These are phyloP conservation scores for Leptographium lundbergii DNA, from an alignment of 2,329 filamentous ascomycete species.

Conservation along the genomic window DNA sequence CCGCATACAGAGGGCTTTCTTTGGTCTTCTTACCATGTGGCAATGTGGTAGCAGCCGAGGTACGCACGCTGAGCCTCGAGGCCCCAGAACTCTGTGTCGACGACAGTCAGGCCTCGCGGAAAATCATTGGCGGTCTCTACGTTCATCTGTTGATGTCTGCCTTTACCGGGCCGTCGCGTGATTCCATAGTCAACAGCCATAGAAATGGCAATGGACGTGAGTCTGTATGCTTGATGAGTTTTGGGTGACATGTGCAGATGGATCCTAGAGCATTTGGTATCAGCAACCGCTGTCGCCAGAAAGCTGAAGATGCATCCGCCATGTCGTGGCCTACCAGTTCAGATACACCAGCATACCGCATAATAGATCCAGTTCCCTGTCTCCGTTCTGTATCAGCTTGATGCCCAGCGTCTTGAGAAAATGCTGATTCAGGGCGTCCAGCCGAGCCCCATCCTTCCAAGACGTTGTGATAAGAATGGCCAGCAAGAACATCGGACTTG, in stretches of 20 bases:
- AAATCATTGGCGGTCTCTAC: background rate
- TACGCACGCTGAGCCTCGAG: background rate
- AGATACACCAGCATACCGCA: constrained; percentile 4
- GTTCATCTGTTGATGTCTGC: constrained; percentile 3
- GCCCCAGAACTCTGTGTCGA: constrained; percentile 1
- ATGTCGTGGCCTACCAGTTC: background rate
- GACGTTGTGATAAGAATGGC: background rate
- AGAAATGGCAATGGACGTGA: constrained; percentile 3
- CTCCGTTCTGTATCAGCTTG: background rate
- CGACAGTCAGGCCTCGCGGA: background rate
- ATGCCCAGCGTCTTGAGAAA: background rate
- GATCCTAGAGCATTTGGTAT: background rate
- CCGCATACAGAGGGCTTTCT: background rate
- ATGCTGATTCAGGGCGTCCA: background rate
- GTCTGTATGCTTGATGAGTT: background rate
- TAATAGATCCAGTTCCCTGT: constrained; percentile 1
- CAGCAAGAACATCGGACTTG: background rate
- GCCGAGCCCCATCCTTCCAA: background rate
- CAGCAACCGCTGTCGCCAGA: background rate
- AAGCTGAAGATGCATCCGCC: background rate
- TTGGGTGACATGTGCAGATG: background rate
- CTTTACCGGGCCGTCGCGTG: constrained; percentile 2
- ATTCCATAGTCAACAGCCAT: constrained; percentile 4
- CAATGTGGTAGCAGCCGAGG: constrained; percentile 5
- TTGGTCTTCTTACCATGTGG: background rate